Conservation (phyloP, 2,329 filamentous ascomycete species). For the Nothopassalora personata region DNA sequence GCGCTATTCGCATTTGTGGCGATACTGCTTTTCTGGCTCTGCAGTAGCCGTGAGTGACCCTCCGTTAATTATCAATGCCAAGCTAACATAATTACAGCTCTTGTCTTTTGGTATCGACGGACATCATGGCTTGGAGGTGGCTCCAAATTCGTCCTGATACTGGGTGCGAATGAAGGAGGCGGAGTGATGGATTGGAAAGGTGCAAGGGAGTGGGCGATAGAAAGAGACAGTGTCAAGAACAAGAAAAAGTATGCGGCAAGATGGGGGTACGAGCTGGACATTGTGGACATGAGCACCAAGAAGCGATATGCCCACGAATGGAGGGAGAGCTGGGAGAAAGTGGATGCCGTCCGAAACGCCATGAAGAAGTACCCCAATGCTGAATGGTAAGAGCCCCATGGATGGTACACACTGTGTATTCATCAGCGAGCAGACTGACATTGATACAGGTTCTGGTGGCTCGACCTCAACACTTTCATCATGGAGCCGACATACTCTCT, state of each 20-base stretch:
- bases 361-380: constrained; percentile 92
- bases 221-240: constrained; percentile 91
- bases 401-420: not conserved
- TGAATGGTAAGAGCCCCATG: constrained; percentile 66
- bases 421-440: constrained; percentile 9
- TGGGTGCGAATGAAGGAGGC: constrained; percentile 89
- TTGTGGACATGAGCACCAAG: constrained; percentile 98
- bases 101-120: constrained; percentile 62
- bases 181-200: constrained; percentile 99
- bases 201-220: constrained; percentile 93
- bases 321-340: constrained; percentile 99
- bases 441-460: constrained; percentile 88
- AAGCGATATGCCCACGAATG: constrained; percentile 98
- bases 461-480: constrained; percentile 94
- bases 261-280: constrained; percentile 94
- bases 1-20: constrained; percentile 23
- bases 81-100: constrained; percentile 39
- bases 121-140: constrained; percentile 72
- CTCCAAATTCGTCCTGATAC: constrained; percentile 85
- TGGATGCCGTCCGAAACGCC: constrained; percentile 81
- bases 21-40: constrained; percentile 23
- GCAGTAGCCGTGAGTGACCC: constrained; percentile 23
- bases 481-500: constrained; percentile 94
- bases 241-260: constrained; percentile 79
- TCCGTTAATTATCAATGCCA: not conserved